These are phyloP conservation scores for Avena eriantha DNA, from an alignment of 176 grass and related monocot genomes.

Conservation along the genomic window DNA sequence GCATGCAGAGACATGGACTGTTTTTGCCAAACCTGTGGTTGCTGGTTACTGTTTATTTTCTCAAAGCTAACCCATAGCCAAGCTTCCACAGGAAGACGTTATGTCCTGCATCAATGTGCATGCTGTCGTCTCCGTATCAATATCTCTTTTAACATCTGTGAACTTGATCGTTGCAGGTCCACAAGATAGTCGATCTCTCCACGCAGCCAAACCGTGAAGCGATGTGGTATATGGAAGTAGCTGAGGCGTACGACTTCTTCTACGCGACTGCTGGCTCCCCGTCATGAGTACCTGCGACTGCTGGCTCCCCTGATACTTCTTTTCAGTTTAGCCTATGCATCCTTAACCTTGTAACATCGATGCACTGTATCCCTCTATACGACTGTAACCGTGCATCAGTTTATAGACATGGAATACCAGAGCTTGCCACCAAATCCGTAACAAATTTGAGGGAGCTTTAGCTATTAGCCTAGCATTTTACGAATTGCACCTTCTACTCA, in stretches of 20 bases:
- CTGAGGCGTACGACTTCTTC: slow-evolving; percentile 72
- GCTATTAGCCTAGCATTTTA: too few relatives aligned
- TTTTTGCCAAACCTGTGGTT: too few relatives aligned
- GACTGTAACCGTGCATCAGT: neutral
- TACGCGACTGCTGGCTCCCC: slow-evolving; percentile 38
- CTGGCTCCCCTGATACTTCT: neutral
- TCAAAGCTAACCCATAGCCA: neutral
- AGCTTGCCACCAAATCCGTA: neutral
- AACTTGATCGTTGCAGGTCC: slow-evolving; percentile 61
- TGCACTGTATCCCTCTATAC: neutral
- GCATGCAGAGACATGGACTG: too few relatives aligned
- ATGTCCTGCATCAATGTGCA: neutral
- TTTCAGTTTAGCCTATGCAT: neutral
- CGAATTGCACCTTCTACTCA: neutral
- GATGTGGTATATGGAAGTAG: slow-evolving; percentile 91
- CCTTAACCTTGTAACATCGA: neutral
- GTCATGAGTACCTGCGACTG: neutral
- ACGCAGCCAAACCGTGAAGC: slow-evolving; percentile 70
- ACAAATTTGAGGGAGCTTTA: neutral
- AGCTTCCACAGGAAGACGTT: neutral
- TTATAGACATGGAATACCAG: neutral
- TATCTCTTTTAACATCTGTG: neutral
- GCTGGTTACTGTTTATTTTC: neutral
- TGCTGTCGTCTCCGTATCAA: neutral
- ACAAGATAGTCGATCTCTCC: slow-evolving; percentile 88